Base-by-base conservation (phyloP, 2,329 filamentous ascomycete genomes). In the Fusarium heterosporum region DNA sequence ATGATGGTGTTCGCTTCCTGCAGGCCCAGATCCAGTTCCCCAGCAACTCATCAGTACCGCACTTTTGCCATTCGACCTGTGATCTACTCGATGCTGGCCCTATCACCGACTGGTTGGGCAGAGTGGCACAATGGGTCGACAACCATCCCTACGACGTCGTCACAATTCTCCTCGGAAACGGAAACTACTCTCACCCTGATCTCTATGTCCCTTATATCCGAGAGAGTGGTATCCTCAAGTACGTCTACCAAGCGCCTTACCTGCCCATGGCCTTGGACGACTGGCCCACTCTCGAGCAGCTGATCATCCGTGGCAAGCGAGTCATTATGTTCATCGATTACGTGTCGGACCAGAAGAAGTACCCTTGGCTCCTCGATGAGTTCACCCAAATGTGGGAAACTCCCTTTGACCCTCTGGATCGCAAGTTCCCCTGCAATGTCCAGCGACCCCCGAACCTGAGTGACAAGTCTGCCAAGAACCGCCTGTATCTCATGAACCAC, bases 311-410 rank as follows among this genome's bases (percentile, higher is more conserved):
- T 19, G 86, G 87, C 58, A 88, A 92, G 78, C 86, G 93, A 12
- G 89, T 92, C 3, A 84, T 96, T 65, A 85, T 96, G 77, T 93
- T 96, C 79, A 85, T 96, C 80, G 93, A 96, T 79, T 96, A 96
- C 81, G 83, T 90, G 68, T 92, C 93, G 68, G 89, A 97, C 76
- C 91, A 96, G 78, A 87, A 83, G 1, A 83, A 84, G 19, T 90
- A 93, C 17, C 93, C 94, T 0, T 97, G 93, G 87, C 85, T 97
- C 40, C 83, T 97, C 39, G 92, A 97, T 76, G 85, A 97, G 78
- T 97, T 97, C 80, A 87, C 86, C 8, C 91, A 97, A 74, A 86
- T 96, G 80, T 97, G 92, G 92, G 93, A 97, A 80, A 95, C 93
- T 1, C 92, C 92, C 0, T 97, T 97, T 75, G 92, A 93, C 52